Evolutionary conservation across 2,329 filamentous ascomycete species (phyloP).

Genomic region (Aspergillus quadricinctus): DNA sequence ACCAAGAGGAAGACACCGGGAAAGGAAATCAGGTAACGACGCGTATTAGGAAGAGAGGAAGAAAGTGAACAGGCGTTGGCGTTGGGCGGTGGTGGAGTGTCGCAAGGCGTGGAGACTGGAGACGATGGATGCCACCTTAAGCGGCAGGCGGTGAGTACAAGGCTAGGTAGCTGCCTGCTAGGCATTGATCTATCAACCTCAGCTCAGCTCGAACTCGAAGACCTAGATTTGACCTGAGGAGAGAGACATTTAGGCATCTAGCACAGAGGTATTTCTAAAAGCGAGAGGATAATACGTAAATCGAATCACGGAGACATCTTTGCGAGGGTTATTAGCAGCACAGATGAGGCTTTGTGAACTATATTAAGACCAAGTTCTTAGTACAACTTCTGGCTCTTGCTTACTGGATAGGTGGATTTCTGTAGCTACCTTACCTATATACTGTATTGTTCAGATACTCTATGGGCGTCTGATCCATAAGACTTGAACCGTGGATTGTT

Average conservation of each 20-base stretch:
- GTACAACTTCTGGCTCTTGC: not conserved
- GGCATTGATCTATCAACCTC: constrained; percentile 4
- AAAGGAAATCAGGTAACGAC: not conserved
- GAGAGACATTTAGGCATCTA: not conserved
- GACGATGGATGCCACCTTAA: constrained; percentile 3
- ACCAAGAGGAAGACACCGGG: not conserved
- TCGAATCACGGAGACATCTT: not conserved
- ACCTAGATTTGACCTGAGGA: not conserved
- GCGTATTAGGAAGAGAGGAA: not conserved
- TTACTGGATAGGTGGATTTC: not conserved
- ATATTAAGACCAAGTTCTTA: not conserved
- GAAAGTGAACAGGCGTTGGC: constrained; percentile 13
- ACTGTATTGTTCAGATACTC: no score
- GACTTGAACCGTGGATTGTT: not conserved
- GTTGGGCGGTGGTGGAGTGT: constrained; percentile 16
- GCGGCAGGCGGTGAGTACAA: constrained; percentile 15
- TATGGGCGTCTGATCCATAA: not conserved
- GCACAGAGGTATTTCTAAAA: not conserved
- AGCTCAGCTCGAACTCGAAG: no score
- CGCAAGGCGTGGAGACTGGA: constrained; percentile 11
- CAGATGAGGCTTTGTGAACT: not conserved
- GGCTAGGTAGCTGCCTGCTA: no score
- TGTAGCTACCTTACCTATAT: not conserved
- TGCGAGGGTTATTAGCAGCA: not conserved
- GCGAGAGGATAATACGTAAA: not conserved